phyloP scores from a whole-genome alignment of 1,284 basidiomycete species.

The Sanguinoderma infundibulare region DNA sequence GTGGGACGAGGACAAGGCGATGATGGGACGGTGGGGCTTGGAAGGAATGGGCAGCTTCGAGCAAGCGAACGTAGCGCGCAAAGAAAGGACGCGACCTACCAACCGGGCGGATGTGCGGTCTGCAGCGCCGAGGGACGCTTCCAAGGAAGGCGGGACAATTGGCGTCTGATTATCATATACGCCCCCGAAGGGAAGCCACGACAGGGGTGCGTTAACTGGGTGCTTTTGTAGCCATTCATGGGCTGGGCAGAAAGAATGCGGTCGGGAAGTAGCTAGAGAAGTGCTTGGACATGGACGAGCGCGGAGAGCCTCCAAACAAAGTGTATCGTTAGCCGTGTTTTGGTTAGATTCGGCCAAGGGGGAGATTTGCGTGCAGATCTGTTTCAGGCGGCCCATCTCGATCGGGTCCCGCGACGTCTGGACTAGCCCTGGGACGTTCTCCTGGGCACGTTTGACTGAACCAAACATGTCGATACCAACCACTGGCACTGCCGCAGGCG shows the following conservation, averaged over 20 bases:
- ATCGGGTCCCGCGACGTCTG: constrained; percentile 20
- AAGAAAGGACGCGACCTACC: constrained; percentile 48
- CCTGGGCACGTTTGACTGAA: neutral
- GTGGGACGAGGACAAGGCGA: constrained; percentile 94
- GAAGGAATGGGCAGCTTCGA: constrained; percentile 91
- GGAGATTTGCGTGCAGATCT: constrained; percentile 24
- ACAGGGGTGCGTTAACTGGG: neutral
- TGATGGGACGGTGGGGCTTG: constrained; percentile 94
- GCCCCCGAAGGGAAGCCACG: neutral
- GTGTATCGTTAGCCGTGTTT: constrained; percentile 21
- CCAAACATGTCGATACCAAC: neutral
- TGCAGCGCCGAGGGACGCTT: constrained; percentile 3
- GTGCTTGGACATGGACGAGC: neutral
- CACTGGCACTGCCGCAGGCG: constrained; percentile 2
- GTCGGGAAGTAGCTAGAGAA: neutral
- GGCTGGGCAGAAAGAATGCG: neutral
- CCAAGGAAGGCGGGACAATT: constrained; percentile 10
- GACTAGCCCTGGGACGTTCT: constrained; percentile 13
- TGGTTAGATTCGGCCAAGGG: constrained; percentile 15
- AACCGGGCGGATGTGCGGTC: constrained; percentile 7
- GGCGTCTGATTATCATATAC: constrained; percentile 18
- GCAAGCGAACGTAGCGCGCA: constrained; percentile 48
- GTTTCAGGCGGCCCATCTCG: constrained; percentile 13
- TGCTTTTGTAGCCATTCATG: neutral
- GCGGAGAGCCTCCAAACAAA: neutral